Percentiles rank a stretch among this genome's conserved stretches.
Evolutionary conservation across 345 rosid species (phyloP).

Genomic region (Ceriops tagal): DNA sequence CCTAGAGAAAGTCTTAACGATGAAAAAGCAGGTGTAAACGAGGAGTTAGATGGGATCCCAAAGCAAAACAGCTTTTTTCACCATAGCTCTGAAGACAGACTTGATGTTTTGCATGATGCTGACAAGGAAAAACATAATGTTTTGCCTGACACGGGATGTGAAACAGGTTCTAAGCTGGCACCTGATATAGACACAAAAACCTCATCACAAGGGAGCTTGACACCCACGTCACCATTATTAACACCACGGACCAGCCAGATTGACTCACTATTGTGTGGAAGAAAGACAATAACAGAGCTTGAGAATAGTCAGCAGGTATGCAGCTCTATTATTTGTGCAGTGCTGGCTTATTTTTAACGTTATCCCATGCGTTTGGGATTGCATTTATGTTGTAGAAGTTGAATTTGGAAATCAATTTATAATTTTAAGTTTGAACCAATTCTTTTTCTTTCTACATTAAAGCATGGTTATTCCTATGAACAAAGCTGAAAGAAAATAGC

Average conservation of each 20-base stretch:
- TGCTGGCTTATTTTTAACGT: too few species aligned
- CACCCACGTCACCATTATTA: slow-evolving; percentile 83
- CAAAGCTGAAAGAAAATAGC: too few species aligned
- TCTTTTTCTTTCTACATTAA: too few species aligned
- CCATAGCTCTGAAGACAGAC: slow-evolving; percentile 55
- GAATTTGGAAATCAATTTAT: too few species aligned
- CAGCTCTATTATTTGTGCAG: background rate
- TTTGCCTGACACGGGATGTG: slow-evolving; percentile 44
- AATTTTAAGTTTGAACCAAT: too few species aligned
- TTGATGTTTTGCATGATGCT: slow-evolving; percentile 53
- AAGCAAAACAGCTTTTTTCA: slow-evolving; percentile 34
- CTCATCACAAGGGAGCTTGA: slow-evolving; percentile 75
- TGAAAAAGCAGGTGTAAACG: slow-evolving; percentile 39
- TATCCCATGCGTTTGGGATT: too few species aligned
- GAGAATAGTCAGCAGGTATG: slow-evolving; percentile 79
- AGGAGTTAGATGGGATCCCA: slow-evolving; percentile 43
- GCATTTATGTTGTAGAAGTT: too few species aligned
- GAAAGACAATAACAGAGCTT: slow-evolving; percentile 68
- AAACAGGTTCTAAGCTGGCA: slow-evolving; percentile 26
- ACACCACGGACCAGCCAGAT: slow-evolving; percentile 76
- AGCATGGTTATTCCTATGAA: too few species aligned
- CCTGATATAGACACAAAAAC: slow-evolving; percentile 44
- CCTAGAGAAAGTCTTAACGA: slow-evolving; percentile 47
- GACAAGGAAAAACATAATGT: slow-evolving; percentile 45
- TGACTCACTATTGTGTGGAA: slow-evolving; percentile 65